A percentile compares a stretch with the other conserved stretches of the same genome.
Conservation (phyloP, 73 alveolate species). For the Strombidium stylifer region DNA sequence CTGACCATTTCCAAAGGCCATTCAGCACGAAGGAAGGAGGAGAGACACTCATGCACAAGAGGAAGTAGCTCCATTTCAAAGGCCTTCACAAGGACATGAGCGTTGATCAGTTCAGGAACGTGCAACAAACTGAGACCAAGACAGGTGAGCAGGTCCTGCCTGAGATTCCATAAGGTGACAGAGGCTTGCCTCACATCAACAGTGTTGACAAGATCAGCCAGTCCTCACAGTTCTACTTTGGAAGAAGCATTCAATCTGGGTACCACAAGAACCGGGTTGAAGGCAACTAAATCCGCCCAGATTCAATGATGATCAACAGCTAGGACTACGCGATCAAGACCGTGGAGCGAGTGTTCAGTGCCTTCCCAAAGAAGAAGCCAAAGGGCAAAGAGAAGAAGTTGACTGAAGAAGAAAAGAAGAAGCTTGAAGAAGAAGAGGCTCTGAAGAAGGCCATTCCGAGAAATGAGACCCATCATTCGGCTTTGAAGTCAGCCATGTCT, state of each 20-base stretch:
- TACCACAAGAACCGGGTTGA: too few relatives aligned
- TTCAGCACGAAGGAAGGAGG: constrained; percentile 30
- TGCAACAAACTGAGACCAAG: too few relatives aligned
- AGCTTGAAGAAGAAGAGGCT: neutral
- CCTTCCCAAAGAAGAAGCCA: constrained; percentile 12
- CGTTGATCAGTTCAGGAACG: too few relatives aligned
- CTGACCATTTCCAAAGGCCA: constrained; percentile 18
- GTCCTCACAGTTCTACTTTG: too few relatives aligned
- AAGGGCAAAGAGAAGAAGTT: constrained; percentile 16
- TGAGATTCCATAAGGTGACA: too few relatives aligned
- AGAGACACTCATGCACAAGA: constrained; percentile 17
- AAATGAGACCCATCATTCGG: constrained; percentile 29
- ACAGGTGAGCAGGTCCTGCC: too few relatives aligned
- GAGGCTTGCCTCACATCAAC: too few relatives aligned
- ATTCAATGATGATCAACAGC: too few relatives aligned
- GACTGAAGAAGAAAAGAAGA: neutral
- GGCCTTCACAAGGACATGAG: too few relatives aligned
- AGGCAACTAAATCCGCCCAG: too few relatives aligned
- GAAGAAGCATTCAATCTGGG: too few relatives aligned
- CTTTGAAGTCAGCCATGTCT: constrained; percentile 7
- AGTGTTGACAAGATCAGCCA: too few relatives aligned
- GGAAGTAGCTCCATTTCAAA: neutral
- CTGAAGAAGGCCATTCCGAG: neutral
- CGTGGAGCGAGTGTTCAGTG: neutral
- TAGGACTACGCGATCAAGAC: neutral